A percentile compares a stretch with the other conserved stretches of the same genome.
These are phyloP conservation scores for Eucalyptus pauciflora DNA, from an alignment of 345 rosid genomes.

Conservation along the genomic window DNA sequence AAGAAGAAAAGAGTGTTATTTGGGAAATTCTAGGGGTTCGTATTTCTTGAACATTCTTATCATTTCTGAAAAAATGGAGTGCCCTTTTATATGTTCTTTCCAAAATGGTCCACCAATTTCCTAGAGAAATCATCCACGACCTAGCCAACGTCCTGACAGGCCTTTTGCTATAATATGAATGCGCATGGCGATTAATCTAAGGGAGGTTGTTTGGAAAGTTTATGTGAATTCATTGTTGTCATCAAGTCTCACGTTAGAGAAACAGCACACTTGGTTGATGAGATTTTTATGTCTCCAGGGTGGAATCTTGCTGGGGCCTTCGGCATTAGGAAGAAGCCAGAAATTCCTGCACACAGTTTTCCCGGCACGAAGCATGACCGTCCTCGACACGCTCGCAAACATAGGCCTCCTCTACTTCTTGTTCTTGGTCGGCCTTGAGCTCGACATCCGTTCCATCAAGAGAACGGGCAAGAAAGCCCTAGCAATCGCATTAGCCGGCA, in stretches of 20 bases:
- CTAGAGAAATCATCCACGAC: not conserved
- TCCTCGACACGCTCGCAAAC: slow-evolving; percentile 68
- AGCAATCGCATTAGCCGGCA: slow-evolving; percentile 52
- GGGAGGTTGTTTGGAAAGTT: not conserved
- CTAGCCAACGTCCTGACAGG: not conserved
- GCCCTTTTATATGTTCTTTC: not conserved
- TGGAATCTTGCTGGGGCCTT: slow-evolving; percentile 77
- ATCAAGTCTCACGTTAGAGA: not conserved
- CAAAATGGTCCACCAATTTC: not conserved
- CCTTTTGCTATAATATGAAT: not conserved
- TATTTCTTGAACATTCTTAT: not conserved
- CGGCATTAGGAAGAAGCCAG: slow-evolving; percentile 58
- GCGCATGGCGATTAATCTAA: not conserved
- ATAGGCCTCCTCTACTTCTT: slow-evolving; percentile 72
- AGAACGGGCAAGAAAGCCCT: slow-evolving; percentile 56
- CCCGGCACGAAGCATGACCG: slow-evolving; percentile 48
- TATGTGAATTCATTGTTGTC: not conserved
- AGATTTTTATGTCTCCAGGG: slow-evolving; percentile 27
- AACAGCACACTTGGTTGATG: not conserved
- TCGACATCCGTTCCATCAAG: slow-evolving; percentile 44
- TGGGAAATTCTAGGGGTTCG: not conserved
- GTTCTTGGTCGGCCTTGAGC: slow-evolving; percentile 77
- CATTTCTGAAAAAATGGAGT: not conserved
- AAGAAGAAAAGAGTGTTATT: not conserved
- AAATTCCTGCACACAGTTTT: slow-evolving; percentile 36